Conservation (phyloP, 495 filamentous ascomycete genomes). For the Aspergillus baeticus region DNA sequence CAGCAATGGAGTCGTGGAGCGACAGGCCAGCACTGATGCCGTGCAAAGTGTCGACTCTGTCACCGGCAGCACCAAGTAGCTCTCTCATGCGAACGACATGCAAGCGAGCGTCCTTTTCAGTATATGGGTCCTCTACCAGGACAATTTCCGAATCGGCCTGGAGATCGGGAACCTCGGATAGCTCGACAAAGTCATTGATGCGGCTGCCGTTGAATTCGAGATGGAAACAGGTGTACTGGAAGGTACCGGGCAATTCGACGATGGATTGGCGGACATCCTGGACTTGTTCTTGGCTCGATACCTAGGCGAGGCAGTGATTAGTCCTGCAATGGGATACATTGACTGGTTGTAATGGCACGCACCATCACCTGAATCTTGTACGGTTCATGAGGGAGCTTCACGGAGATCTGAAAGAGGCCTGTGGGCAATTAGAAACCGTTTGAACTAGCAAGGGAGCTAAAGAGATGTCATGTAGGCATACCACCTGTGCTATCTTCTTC, state of each 20-base stretch:
- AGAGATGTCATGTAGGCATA: conserved; percentile 20
- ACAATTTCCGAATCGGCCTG: conserved; percentile 69
- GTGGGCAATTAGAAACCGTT: background rate
- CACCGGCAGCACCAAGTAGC: conserved; percentile 84
- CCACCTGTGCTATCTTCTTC: conserved; percentile 44
- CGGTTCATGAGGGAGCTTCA: conserved; percentile 80
- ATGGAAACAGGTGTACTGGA: conserved; percentile 99
- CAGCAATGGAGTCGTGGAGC: conserved; percentile 74
- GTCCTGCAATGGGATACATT: background rate
- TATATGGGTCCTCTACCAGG: conserved; percentile 94
- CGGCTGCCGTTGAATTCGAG: conserved; percentile 80
- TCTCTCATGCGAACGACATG: conserved; percentile 89
- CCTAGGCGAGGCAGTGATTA: conserved; percentile 48
- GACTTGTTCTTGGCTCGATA: conserved; percentile 90
- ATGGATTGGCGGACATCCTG: conserved; percentile 98
- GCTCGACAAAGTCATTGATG: conserved; percentile 92
- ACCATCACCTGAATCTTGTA: conserved; percentile 83
- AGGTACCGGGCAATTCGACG: conserved; percentile 86
- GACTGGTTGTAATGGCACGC: too few species aligned
- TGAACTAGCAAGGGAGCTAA: too few species aligned
- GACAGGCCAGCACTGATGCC: conserved; percentile 86
- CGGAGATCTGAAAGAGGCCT: conserved; percentile 76
- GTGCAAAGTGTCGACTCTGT: conserved; percentile 83
- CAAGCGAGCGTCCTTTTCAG: conserved; percentile 95
- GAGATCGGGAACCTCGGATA: conserved; percentile 86